A percentile compares a stretch with the other conserved stretches of the same genome.
Conservation (phyloP, 1,139 yeast genomes). For the Yamadazyma diddensiae region DNA sequence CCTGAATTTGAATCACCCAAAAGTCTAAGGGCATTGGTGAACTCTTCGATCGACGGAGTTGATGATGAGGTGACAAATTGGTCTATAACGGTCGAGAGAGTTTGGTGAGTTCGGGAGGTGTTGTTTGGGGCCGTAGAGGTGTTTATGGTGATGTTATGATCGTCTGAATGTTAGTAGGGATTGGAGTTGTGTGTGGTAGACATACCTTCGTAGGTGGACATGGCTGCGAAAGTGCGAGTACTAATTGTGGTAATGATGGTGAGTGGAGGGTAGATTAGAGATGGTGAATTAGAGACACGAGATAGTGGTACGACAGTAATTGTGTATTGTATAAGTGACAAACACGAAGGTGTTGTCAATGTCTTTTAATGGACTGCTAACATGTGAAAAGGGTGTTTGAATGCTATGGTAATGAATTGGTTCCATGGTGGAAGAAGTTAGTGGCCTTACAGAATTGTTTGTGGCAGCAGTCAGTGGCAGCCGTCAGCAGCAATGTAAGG, state of each 20-base stretch:
- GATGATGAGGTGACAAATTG: constrained; percentile 22
- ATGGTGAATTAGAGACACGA: too few relatives aligned
- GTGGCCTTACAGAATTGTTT: too few relatives aligned
- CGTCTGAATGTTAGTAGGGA: constrained; percentile 29
- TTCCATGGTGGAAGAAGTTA: too few relatives aligned
- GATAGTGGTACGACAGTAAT: too few relatives aligned
- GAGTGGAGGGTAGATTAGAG: too few relatives aligned
- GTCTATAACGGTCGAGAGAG: constrained; percentile 35
- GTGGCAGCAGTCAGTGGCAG: too few relatives aligned
- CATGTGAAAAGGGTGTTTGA: too few relatives aligned
- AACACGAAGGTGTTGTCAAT: too few relatives aligned
- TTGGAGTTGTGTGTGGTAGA: constrained; percentile 4
- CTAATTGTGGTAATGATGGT: background rate
- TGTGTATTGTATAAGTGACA: too few relatives aligned
- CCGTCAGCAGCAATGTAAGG: too few relatives aligned
- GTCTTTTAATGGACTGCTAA: too few relatives aligned
- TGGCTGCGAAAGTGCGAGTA: constrained; percentile 12
- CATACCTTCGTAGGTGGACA: constrained; percentile 48
- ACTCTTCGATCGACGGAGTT: constrained; percentile 15
- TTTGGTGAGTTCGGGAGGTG: constrained; percentile 29
- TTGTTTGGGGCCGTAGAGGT: constrained; percentile 2
- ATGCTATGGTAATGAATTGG: too few relatives aligned
- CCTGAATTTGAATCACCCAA: constrained; percentile 30
- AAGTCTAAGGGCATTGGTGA: constrained; percentile 30
- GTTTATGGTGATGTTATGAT: constrained; percentile 26